A percentile compares a stretch with the other conserved stretches of the same genome.
These are phyloP conservation scores for Cenococcum geophilum DNA, from an alignment of 495 filamentous ascomycete species.

Conservation along the genomic window DNA sequence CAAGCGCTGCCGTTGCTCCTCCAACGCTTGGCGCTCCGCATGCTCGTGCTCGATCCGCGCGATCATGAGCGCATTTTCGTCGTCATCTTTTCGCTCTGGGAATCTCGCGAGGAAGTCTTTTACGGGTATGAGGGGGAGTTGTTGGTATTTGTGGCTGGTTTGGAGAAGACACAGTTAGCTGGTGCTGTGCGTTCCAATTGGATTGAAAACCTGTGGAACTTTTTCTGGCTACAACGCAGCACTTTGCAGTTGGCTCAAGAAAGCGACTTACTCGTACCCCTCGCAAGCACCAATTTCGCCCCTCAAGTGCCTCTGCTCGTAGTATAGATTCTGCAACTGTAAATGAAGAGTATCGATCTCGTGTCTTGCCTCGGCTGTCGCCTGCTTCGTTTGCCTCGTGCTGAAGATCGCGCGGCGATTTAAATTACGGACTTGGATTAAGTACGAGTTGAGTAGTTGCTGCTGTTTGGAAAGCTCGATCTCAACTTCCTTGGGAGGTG, in stretches of 20 bases:
- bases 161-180: conserved; percentile 15
- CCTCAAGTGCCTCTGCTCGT: conserved; percentile 84
- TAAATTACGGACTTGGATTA: conserved; percentile 73
- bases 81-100: conserved; percentile 62
- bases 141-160: conserved; percentile 75
- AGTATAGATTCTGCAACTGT: conserved; percentile 91
- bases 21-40: conserved; percentile 74
- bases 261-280: conserved; percentile 71
- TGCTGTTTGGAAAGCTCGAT: conserved; percentile 67
- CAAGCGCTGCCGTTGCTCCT: conserved; percentile 78
- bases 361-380: conserved; percentile 78
- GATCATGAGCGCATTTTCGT: conserved; percentile 77
- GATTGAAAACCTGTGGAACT: no score
- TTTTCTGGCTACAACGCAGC: no score
- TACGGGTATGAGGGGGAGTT: conserved; percentile 74
- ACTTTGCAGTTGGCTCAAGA: no score
- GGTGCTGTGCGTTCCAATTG: background rate
- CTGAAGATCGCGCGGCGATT: conserved; percentile 75
- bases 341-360: conserved; percentile 90
- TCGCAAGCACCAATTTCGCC: conserved; percentile 90
- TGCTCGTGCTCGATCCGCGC: conserved; percentile 91
- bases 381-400: conserved; percentile 78
- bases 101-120: conserved; percentile 75
- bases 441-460: conserved; percentile 69
- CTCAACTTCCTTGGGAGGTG: conserved; percentile 41